Percentiles rank a stretch among this genome's conserved stretches.
phyloP scores from a whole-genome alignment of 2,329 filamentous ascomycete genomes.

The Aureobasidium pullulans region DNA sequence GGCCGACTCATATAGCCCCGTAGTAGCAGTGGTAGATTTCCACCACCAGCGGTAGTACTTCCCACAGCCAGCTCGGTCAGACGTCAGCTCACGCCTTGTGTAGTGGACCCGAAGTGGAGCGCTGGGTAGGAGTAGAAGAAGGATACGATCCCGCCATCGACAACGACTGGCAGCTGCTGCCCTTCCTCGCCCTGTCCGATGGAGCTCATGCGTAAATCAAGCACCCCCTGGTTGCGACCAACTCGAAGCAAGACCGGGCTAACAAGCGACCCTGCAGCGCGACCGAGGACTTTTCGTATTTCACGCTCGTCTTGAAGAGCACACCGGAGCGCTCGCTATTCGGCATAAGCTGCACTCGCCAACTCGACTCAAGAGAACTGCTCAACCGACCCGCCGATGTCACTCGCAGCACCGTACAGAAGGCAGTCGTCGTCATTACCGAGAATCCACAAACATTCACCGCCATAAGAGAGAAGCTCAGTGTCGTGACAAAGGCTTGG shows the following conservation, averaged over 20 bases:
- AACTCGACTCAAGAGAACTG: conserved; percentile 73
- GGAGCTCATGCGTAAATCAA: conserved; percentile 78
- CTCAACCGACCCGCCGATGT: conserved; percentile 78
- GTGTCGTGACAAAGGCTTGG: conserved; percentile 89
- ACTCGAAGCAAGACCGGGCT: conserved; percentile 1
- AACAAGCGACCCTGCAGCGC: conserved; percentile 44
- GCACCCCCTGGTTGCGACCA: background rate
- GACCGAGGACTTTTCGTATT: conserved; percentile 96
- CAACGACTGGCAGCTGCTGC: conserved; percentile 84
- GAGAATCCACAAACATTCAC: conserved; percentile 87
- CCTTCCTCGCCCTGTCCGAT: conserved; percentile 95
- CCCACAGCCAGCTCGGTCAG: background rate
- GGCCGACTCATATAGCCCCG: conserved; percentile 25
- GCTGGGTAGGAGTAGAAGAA: conserved; percentile 74
- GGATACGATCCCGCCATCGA: conserved; percentile 70
- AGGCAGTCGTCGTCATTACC: conserved; percentile 91
- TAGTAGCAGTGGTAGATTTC: conserved; percentile 47
- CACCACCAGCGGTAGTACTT: conserved; percentile 40
- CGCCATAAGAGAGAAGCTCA: conserved; percentile 79
- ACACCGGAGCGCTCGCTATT: conserved; percentile 71
- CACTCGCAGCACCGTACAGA: conserved; percentile 95
- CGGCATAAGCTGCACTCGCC: conserved; percentile 89
- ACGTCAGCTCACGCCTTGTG: conserved; percentile 14
- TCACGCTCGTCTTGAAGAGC: conserved; percentile 62
- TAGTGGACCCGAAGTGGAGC: conserved; percentile 85